A percentile compares a stretch with the other conserved stretches of the same genome.
These are phyloP conservation scores for Polytrichum formosum DNA, from an alignment of 225 moss, liverwort and hornwort species.

Conservation along the genomic window DNA sequence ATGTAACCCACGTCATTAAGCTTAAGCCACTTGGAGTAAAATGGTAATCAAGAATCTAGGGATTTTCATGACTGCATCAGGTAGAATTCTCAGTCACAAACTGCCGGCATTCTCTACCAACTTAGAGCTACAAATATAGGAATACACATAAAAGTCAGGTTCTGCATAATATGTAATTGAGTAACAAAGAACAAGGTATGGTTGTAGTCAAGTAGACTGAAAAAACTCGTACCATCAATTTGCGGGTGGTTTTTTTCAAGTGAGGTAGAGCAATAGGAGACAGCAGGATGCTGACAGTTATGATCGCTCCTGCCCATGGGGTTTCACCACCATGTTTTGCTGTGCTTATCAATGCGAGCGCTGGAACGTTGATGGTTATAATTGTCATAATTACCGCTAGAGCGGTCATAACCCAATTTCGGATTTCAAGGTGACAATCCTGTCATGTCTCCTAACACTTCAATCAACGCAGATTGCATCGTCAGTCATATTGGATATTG, in stretches of 20 bases:
- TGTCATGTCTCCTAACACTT: too few relatives aligned
- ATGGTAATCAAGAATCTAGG: neutral
- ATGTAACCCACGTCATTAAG: neutral
- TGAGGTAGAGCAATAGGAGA: constrained; percentile 28
- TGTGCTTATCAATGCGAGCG: neutral
- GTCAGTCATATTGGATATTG: too few relatives aligned
- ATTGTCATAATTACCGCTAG: neutral
- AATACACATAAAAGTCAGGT: neutral
- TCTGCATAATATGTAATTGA: neutral
- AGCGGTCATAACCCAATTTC: neutral
- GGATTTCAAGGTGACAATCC: too few relatives aligned
- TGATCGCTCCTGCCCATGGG: constrained; percentile 45
- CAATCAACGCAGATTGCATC: too few relatives aligned
- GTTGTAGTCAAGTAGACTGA: neutral
- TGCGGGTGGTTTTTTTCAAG: constrained; percentile 33
- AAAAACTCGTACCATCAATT: constrained; percentile 24
- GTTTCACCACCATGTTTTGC: constrained; percentile 11
- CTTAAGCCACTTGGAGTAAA: neutral
- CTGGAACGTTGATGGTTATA: neutral
- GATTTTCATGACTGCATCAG: neutral
- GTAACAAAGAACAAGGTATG: neutral
- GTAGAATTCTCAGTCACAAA: neutral
- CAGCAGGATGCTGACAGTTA: constrained; percentile 32
- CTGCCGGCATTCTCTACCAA: too few relatives aligned
- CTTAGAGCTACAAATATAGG: neutral